These are phyloP conservation scores for Domatiomyces catenatus DNA, from an alignment of 2,329 filamentous ascomycete species.

Conservation along the genomic window DNA sequence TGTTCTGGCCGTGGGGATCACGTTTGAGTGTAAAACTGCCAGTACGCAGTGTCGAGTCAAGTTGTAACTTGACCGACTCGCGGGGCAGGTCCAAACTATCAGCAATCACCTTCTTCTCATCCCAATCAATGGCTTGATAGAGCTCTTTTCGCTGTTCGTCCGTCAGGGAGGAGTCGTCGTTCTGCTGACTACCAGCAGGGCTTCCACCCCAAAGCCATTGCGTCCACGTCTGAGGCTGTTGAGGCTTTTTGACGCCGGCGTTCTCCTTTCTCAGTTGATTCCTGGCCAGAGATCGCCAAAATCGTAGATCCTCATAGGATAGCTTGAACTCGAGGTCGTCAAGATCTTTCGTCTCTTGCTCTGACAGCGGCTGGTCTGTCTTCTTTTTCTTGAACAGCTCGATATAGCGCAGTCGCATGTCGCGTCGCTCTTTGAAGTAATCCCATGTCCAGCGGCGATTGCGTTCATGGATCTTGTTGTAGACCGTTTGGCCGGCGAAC, in stretches of 20 bases:
- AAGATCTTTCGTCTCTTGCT: conserved; percentile 57
- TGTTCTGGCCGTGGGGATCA: conserved; percentile 59
- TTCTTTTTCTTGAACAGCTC: conserved; percentile 91
- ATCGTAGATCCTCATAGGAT: conserved; percentile 85
- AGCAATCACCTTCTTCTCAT: conserved; percentile 80
- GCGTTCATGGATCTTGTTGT: conserved; percentile 86
- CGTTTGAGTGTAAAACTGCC: conserved; percentile 91
- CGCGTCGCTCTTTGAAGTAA: conserved; percentile 81
- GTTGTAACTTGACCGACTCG: conserved; percentile 81
- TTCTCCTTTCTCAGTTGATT: conserved; percentile 95
- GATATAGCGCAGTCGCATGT: conserved; percentile 79
- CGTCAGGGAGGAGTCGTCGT: conserved; percentile 70
- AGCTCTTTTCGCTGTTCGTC: conserved; percentile 93
- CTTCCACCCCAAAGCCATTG: conserved; percentile 73
- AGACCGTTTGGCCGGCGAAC: conserved; percentile 78
- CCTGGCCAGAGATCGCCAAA: conserved; percentile 87
- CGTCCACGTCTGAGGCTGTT: conserved; percentile 65
- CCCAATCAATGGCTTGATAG: conserved; percentile 95
- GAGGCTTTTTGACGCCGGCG: conserved; percentile 61
- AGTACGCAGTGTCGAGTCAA: conserved; percentile 84
- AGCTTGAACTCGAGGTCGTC: conserved; percentile 71
- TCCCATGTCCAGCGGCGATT: conserved; percentile 93
- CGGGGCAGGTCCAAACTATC: conserved; percentile 79
- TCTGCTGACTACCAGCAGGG: conserved; percentile 34
- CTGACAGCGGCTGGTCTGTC: conserved; percentile 50